These are phyloP conservation scores for Rhodosporidiobolus odoratus DNA, from an alignment of 768 basidiomycete species.

Conservation along the genomic window DNA sequence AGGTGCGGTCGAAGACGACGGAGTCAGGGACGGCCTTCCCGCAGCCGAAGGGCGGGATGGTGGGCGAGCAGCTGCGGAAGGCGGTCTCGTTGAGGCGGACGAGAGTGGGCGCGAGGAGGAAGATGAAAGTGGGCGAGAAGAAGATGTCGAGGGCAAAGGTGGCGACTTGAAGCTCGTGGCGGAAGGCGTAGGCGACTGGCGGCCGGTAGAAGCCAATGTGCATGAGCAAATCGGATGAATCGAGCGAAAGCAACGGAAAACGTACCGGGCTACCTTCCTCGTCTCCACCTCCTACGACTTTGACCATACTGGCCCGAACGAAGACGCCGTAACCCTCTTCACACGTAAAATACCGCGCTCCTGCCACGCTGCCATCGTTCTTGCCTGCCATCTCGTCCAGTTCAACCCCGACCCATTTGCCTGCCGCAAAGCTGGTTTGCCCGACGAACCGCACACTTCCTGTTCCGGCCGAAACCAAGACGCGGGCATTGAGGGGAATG, in stretches of 20 bases:
- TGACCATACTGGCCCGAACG: conserved; percentile 78
- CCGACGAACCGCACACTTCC: conserved; percentile 85
- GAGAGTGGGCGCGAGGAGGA: not conserved
- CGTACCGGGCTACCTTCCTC: not conserved
- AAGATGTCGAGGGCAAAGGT: conserved; percentile 36
- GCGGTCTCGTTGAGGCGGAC: not conserved
- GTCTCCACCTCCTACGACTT: conserved; percentile 37
- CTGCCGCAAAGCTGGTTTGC: conserved; percentile 70
- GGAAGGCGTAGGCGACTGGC: conserved; percentile 42
- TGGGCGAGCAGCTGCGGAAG: not conserved
- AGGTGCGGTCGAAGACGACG: not conserved
- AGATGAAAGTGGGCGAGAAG: conserved; percentile 28
- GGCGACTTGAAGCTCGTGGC: conserved; percentile 43
- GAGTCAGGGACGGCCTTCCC: not conserved
- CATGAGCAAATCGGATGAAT: too few species aligned
- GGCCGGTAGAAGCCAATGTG: not conserved
- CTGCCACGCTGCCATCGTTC: conserved; percentile 79
- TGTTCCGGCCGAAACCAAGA: conserved; percentile 70
- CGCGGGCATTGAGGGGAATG: conserved; percentile 62
- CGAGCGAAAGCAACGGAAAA: not conserved
- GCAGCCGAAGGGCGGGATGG: not conserved
- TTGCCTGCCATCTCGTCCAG: conserved; percentile 77
- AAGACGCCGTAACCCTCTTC: conserved; percentile 75
- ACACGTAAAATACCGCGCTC: conserved; percentile 69
- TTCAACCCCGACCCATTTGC: conserved; percentile 96